These are phyloP conservation scores for Colletotrichum camelliae DNA, from an alignment of 2,329 filamentous ascomycete species.

Conservation along the genomic window DNA sequence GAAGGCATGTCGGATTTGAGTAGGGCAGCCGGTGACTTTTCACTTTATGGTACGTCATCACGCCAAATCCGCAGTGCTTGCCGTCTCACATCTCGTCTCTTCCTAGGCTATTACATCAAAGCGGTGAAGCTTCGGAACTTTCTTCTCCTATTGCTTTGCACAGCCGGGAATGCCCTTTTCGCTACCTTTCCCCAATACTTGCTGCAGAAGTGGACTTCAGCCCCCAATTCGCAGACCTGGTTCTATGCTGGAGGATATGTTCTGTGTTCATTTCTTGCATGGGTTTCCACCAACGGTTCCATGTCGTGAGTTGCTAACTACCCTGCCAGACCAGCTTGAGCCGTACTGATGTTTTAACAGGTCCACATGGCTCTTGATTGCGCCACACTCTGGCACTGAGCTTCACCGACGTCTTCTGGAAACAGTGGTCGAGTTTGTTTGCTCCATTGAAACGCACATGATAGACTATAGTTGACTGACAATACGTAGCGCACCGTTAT, in stretches of 20 bases:
- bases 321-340: neutral
- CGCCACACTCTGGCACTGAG: neutral
- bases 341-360: neutral
- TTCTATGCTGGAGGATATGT: conserved; percentile 4
- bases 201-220: conserved; percentile 16
- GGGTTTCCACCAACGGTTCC: neutral
- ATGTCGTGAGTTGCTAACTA: neutral
- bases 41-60: neutral
- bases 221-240: neutral
- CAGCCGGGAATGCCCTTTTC: neutral
- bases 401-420: conserved; percentile 5
- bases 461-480: neutral
- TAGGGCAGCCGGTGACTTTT: neutral
- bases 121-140: neutral
- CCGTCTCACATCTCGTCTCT: neutral
- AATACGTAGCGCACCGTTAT: neutral
- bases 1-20: neutral
- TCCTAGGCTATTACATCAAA: neutral
- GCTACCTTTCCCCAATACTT: conserved; percentile 12
- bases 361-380: neutral
- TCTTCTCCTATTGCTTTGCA: conserved; percentile 5
- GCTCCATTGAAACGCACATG: too few relatives aligned
- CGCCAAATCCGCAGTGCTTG: rapidly evolving
- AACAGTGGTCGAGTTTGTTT: neutral
- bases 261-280: neutral